Percentiles rank a stretch among this genome's conserved stretches.
Evolutionary conservation across 2,329 filamentous ascomycete genomes (phyloP).

Genomic region (Colletotrichum godetiae): DNA sequence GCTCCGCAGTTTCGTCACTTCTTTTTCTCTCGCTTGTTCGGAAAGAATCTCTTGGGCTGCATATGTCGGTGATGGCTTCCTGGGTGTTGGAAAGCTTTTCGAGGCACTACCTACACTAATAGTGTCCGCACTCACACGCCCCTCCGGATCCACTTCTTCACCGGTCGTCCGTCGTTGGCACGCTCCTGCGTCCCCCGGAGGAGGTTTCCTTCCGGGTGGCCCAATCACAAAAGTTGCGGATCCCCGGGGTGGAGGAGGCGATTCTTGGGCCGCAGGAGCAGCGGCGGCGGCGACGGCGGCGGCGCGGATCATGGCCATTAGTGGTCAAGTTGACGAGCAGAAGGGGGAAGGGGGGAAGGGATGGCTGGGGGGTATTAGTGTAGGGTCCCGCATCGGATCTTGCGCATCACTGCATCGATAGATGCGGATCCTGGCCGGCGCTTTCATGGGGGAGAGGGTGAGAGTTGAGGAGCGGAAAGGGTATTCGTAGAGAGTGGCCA

Average conservation of each 20-base stretch:
- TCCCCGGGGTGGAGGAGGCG: background rate
- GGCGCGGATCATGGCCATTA: constrained; percentile 9
- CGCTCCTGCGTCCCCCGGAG: background rate
- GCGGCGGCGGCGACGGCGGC: background rate
- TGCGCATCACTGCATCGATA: background rate
- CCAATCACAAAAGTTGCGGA: constrained; percentile 17
- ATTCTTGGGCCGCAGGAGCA: background rate
- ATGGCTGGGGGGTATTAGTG: background rate
- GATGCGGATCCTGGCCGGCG: constrained; percentile 1
- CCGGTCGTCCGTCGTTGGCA: constrained; percentile 14
- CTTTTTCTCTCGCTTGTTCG: constrained; percentile 4
- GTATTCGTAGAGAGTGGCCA: background rate
- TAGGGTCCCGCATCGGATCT: constrained; percentile 8
- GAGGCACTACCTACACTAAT: no score
- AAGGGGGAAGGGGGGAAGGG: background rate
- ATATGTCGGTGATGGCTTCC: constrained; percentile 21
- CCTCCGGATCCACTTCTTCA: constrained; percentile 27
- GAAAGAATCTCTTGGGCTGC: constrained; percentile 10
- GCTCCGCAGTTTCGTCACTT: background rate
- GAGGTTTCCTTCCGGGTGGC: background rate
- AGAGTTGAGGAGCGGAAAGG: background rate
- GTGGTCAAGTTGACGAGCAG: background rate
- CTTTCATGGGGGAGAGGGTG: background rate
- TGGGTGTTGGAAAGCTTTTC: background rate
- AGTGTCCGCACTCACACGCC: no score